Conservation (phyloP, 371 early-diverging fungal genomes). For the Mortierella sp. region DNA sequence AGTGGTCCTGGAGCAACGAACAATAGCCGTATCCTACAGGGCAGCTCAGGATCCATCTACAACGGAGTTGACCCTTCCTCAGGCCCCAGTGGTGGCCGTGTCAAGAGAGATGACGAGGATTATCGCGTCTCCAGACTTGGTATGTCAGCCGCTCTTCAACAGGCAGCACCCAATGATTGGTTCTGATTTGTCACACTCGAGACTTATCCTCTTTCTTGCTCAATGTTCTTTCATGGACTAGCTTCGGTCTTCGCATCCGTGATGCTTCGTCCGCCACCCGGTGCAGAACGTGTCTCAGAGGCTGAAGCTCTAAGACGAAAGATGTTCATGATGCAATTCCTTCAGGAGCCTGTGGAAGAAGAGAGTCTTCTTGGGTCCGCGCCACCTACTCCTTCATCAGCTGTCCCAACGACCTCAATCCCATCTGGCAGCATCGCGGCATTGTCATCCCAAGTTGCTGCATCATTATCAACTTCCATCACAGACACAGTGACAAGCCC, state of each 20-base stretch:
- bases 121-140: constrained; percentile 44
- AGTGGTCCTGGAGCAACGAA: background rate
- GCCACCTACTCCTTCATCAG: background rate
- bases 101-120: constrained; percentile 44
- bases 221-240: constrained; percentile 1
- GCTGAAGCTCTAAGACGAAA: constrained; percentile 38
- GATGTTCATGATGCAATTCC: constrained; percentile 48
- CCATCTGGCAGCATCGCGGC: background rate
- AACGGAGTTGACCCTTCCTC: constrained; percentile 21
- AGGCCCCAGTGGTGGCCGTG: constrained; percentile 12
- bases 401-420: background rate
- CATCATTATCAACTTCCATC: too few relatives aligned
- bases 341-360: constrained; percentile 48
- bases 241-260: constrained; percentile 45
- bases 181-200: background rate
- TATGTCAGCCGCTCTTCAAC: constrained; percentile 7
- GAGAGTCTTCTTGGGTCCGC: constrained; percentile 11
- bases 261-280: constrained; percentile 50
- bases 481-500: too few relatives aligned
- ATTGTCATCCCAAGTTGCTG: too few relatives aligned
- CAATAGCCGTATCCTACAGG: constrained; percentile 15
- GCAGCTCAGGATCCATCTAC: constrained; percentile 35
- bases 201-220: background rate
- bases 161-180: background rate
- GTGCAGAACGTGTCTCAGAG: constrained; percentile 44